phyloP scores from a whole-genome alignment of 495 filamentous ascomycete genomes.

The Lophiostoma macrostomum region DNA sequence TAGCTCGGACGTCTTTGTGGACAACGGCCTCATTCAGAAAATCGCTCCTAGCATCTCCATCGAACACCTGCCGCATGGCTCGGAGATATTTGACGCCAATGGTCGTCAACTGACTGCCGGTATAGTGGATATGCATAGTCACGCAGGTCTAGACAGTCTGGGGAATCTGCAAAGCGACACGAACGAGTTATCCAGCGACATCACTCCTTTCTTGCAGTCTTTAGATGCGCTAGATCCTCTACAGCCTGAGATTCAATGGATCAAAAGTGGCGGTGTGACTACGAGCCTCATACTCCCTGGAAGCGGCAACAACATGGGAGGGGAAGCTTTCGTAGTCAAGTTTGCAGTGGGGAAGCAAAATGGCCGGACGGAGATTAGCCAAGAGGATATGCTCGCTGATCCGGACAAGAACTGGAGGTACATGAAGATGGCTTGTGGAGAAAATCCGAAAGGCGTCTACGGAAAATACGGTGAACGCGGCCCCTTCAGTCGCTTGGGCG shows the following conservation, averaged over 20 bases:
- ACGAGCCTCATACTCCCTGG: conserved; percentile 64
- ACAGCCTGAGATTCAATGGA: conserved; percentile 56
- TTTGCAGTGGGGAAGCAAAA: conserved; percentile 38
- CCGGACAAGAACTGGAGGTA: conserved; percentile 47
- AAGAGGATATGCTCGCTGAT: conserved; percentile 50
- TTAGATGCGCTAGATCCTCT: conserved; percentile 55
- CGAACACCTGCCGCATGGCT: conserved; percentile 11
- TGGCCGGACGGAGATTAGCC: conserved; percentile 49
- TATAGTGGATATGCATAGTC: conserved; percentile 67
- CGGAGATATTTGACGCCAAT: conserved; percentile 48
- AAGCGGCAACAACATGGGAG: conserved; percentile 64
- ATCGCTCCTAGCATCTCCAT: conserved; percentile 16
- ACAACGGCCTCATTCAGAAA: conserved; percentile 32
- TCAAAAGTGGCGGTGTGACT: conserved; percentile 67
- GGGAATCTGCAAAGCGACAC: conserved; percentile 42
- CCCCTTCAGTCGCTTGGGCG: conserved; percentile 48
- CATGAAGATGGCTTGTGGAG: conserved; percentile 72
- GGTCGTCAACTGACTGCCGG: conserved; percentile 60
- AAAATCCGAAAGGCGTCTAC: conserved; percentile 59
- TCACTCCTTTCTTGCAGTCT: conserved; percentile 59
- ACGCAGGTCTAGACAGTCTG: conserved; percentile 41
- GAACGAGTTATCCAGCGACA: conserved; percentile 45
- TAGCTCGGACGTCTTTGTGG: conserved; percentile 29
- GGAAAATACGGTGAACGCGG: conserved; percentile 32
- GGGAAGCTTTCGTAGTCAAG: conserved; percentile 64